Evolutionary conservation across 192 early-diverging fungal species (phyloP), one percentile per base, ranked within the genome.

Genomic region (Pilaira anomala): DNA sequence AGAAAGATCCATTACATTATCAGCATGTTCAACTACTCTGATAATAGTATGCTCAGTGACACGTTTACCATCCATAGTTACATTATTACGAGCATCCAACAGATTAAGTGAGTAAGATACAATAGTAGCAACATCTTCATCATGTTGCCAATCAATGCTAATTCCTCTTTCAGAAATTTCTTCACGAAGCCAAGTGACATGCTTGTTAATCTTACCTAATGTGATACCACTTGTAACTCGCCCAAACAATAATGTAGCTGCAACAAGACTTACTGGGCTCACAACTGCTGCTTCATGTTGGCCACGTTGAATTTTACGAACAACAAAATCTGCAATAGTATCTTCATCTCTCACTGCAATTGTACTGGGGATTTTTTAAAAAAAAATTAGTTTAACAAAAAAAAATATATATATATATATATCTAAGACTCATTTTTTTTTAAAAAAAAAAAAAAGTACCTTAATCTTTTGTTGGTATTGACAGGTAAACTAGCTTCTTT

Each of bases 1-100:
- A 12, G 68, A 70, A 19, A 76, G 44, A 29, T 69, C 64, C 60
- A 76, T 67, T 2, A 76, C 60, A 50, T 76, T 76, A 33, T 76
- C 74, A 9, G 74, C 68, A 54, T 76, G 74, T 3, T 76, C 74
- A 13, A 67, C 62, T 7, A 67, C 64, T 18, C 74, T 59, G 9
- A 76, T 28, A 11, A 40, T 62, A 0, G 68, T 71, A 25, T 71
- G 62, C 3, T 71, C 74, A 12, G 54, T 64, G 3, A 62, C 33
- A 3, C 65, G 48, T 57, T 70, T 76, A 8, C 66, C 60, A 5
- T 76, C 74, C 44, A 71, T 60, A 4, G 57, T 60, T 6, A 76
- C 56, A 29, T 76, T 76, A 11, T 53, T 67, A 24, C 46, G 59
- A 1, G 53, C 48, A 54, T 76, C 74, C 49, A 76, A 29, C 7